phyloP scores from a whole-genome alignment of 352 stramenopile species.

The Globisporangium nunn region DNA sequence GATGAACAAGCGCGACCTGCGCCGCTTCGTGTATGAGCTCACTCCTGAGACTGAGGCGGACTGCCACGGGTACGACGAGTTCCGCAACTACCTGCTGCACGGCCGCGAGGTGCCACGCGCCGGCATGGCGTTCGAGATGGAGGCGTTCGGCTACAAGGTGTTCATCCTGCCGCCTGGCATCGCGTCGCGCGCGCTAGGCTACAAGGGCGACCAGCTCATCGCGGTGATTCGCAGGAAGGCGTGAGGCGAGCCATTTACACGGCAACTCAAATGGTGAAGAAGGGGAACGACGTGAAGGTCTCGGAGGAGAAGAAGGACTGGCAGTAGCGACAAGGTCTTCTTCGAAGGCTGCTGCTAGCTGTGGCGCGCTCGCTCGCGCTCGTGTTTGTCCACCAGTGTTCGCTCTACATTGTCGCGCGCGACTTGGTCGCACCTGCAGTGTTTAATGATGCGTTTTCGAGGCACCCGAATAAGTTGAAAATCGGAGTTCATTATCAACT shows the following conservation, averaged over 20 bases:
- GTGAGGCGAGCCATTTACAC: background rate
- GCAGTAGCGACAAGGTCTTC: too few relatives aligned
- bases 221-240: conserved; percentile 40
- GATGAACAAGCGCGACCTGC: conserved; percentile 38
- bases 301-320: background rate
- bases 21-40: conserved; percentile 62
- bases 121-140: conserved; percentile 49
- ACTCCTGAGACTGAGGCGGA: conserved; percentile 48
- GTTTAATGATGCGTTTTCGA: too few relatives aligned
- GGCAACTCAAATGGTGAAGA: too few relatives aligned
- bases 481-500: too few relatives aligned
- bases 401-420: too few relatives aligned
- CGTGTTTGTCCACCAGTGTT: too few relatives aligned
- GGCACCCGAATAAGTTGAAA: too few relatives aligned
- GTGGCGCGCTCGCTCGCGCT: too few relatives aligned
- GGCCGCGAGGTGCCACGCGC: conserved; percentile 43
- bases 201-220: conserved; percentile 65
- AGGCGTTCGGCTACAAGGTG: conserved; percentile 59
- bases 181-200: conserved; percentile 56
- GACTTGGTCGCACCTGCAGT: too few relatives aligned
- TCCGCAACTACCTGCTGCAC: conserved; percentile 52
- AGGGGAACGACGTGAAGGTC: background rate
- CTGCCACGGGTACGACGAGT: conserved; percentile 48
- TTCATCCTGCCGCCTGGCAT: conserved; percentile 68
- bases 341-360: too few relatives aligned